These are phyloP conservation scores for Globisporangium canariense DNA, from an alignment of 352 stramenopile genomes.

Conservation along the genomic window DNA sequence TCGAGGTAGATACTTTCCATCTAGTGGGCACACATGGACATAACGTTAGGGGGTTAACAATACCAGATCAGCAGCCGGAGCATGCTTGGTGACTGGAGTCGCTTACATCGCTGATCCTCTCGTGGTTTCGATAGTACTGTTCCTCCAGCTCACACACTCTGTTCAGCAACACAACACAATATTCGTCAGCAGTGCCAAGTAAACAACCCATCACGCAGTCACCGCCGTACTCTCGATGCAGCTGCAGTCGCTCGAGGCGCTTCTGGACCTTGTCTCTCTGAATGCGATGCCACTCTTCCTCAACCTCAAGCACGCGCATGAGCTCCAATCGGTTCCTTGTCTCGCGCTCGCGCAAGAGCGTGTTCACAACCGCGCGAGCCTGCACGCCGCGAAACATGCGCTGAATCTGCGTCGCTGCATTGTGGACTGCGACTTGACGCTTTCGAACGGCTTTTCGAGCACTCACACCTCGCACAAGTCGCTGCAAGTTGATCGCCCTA, in stretches of 20 bases:
- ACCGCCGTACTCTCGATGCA: conserved; percentile 41
- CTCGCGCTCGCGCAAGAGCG: conserved; percentile 54
- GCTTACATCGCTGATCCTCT: conserved; percentile 58
- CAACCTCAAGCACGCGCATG: conserved; percentile 63
- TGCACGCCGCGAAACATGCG: conserved; percentile 64
- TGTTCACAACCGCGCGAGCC: conserved; percentile 29
- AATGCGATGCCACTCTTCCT: conserved; percentile 61
- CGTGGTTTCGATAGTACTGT: conserved; percentile 57
- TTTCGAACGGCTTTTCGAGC: conserved; percentile 33
- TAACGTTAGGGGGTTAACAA: too few species aligned
- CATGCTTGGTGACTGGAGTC: not conserved
- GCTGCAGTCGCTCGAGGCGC: conserved; percentile 49
- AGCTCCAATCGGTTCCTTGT: conserved; percentile 60
- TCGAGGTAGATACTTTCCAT: conserved; percentile 81
- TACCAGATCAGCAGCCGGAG: not conserved
- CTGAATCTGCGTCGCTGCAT: conserved; percentile 52
- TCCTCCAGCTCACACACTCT: conserved; percentile 67
- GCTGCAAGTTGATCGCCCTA: conserved; percentile 51
- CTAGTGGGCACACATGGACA: conserved; percentile 18
- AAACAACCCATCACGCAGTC: not conserved
- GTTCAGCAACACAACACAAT: not conserved
- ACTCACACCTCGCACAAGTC: conserved; percentile 47
- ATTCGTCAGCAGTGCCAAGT: not conserved
- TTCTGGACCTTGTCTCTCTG: conserved; percentile 57
- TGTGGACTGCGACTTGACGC: conserved; percentile 14